Base-by-base conservation (phyloP, 2,329 filamentous ascomycete species). In the Verticillium dahliae region DNA sequence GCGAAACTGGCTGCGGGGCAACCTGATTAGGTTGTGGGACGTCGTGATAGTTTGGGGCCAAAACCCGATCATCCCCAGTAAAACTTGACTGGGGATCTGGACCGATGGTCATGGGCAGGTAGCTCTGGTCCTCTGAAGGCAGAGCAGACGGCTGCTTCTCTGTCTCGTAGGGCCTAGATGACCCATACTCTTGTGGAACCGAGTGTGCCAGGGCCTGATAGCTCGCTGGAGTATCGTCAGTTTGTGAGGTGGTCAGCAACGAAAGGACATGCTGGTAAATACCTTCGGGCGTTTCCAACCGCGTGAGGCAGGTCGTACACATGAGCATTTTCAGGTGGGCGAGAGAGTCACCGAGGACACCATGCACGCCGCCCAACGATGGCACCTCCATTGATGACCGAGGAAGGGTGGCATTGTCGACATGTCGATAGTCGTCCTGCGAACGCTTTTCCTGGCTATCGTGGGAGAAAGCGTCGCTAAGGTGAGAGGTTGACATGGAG, bases 1-100 rank as follows among this genome's bases (percentile, higher is more conserved):
- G 66, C 38, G 69, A 72, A 22, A 72, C 72, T 57, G 67, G 70
- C 54, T 73, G 71, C 52, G 69, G 62, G 22, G 62, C 61, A 63
- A 69, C 67, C 33, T 68, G 66, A 52, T 67, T 69, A 10, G 63
- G 71, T 56, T 74, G 73, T 63, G 76, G 76, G 52, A 79, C 61
- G 61, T 71, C 67, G 27, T 74, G 73, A 59, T 76, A 79, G 61
- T 64, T 69, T 41, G 73, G 58, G 59, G 77, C 69, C 62, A 72
- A 72, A 35, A 69, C 67, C 34, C 67, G 63, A 60, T 73, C 70
- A 63, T 27, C 27, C 27, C 67, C 69, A 38, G 69, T 56, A 60
- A 75, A 72, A 35, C 73, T 62, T 52, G 63, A 66, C 10, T 71
- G 33, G 27, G 69, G 68, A 15, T 63, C 65, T n/a, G 71, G 60